phyloP scores from a whole-genome alignment of 805 yeast genomes.

The Spathaspora boniae region DNA sequence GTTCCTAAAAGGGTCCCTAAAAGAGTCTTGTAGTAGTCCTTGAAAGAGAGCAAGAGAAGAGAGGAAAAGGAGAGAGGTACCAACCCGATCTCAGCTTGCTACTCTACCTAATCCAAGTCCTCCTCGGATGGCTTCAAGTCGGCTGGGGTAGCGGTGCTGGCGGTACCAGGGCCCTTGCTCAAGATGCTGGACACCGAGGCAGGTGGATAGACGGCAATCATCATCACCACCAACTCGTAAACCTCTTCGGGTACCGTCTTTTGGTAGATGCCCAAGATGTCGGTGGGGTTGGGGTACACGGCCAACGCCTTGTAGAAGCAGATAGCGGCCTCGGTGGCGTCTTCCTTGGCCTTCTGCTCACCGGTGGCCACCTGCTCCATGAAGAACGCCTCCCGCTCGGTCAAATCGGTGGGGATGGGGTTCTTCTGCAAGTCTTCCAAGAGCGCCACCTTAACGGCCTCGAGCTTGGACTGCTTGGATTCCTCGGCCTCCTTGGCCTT shows the following conservation, averaged over 20 bases:
- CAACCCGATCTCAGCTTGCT: too few species aligned
- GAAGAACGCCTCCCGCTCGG: constrained; percentile 74
- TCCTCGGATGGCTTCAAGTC: constrained; percentile 26
- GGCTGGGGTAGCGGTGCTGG: constrained; percentile 13
- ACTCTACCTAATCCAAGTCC: constrained; percentile 36
- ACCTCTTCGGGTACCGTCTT: constrained; percentile 79
- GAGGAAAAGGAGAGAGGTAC: too few species aligned
- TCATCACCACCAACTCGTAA: constrained; percentile 77
- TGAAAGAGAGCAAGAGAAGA: too few species aligned
- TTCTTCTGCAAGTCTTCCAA: constrained; percentile 59
- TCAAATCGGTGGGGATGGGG: constrained; percentile 70
- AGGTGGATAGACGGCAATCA: constrained; percentile 92
- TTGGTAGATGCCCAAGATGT: constrained; percentile 84
- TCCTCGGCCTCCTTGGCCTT: constrained; percentile 12
- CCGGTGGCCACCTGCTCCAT: constrained; percentile 81
- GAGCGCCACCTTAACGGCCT: constrained; percentile 58
- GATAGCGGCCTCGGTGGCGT: constrained; percentile 79
- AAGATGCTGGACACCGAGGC: constrained; percentile 67
- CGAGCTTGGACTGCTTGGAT: constrained; percentile 57
- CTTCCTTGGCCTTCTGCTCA: constrained; percentile 68
- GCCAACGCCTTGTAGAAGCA: constrained; percentile 90
- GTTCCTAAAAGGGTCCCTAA: too few species aligned
- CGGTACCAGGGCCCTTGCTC: constrained; percentile 34
- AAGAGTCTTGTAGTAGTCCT: too few species aligned
- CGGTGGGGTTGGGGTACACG: constrained; percentile 93